Percentiles rank a stretch among this genome's conserved stretches.
Conservation (phyloP, 805 yeast genomes). For the Candida andamanensis region DNA sequence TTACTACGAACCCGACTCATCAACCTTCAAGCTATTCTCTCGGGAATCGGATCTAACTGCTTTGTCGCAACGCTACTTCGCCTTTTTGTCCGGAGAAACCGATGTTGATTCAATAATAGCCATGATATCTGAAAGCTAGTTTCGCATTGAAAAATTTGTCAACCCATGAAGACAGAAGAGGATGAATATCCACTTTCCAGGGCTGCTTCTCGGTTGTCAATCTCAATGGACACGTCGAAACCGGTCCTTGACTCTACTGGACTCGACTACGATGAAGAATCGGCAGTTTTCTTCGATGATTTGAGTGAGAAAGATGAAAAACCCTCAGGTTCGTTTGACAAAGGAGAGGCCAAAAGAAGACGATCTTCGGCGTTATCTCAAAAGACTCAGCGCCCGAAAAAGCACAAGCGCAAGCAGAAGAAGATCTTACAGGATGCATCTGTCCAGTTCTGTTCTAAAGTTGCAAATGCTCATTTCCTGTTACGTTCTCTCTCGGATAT, state of each 20-base stretch:
- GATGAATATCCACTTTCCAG: background rate
- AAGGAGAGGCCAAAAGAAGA: conserved; percentile 2
- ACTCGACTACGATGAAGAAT: background rate
- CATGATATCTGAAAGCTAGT: too few relatives aligned
- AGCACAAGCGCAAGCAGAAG: conserved; percentile 8
- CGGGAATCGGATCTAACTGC: background rate
- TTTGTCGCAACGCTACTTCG: too few relatives aligned
- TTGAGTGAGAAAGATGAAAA: background rate
- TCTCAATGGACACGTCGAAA: too few relatives aligned
- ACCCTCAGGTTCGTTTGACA: conserved; percentile 5
- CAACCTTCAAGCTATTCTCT: conserved; percentile 1
- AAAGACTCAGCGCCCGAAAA: conserved; percentile 1
- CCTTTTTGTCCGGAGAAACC: too few relatives aligned
- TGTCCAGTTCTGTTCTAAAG: too few relatives aligned
- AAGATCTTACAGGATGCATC: conserved; percentile 3
- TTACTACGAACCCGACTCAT: conserved; percentile 8
- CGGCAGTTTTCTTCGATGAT: background rate
- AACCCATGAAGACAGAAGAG: too few relatives aligned
- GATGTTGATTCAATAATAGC: too few relatives aligned
- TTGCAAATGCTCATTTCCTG: too few relatives aligned
- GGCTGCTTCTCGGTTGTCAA: conserved; percentile 1
- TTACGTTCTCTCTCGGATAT: too few relatives aligned
- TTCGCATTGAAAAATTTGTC: too few relatives aligned
- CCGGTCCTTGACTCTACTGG: too few relatives aligned
- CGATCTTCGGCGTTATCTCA: conserved; percentile 1